Percentiles rank a stretch among this genome's conserved stretches.
phyloP scores from a whole-genome alignment of 2,329 filamentous ascomycete species.

The Drechslerella dactyloides region DNA sequence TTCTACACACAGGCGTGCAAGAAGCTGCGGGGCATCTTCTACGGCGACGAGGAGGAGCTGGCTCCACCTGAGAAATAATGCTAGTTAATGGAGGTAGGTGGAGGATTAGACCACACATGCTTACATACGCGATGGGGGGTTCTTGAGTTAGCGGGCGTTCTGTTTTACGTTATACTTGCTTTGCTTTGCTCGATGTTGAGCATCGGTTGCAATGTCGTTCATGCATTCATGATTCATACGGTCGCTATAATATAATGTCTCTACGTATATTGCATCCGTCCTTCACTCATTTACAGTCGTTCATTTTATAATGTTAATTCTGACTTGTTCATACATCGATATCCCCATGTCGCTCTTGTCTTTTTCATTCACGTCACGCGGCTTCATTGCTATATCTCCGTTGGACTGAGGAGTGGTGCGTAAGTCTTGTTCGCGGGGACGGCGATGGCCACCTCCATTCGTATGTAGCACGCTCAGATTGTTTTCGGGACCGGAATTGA shows the following conservation, averaged over 20 bases:
- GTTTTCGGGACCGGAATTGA: background rate
- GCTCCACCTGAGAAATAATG: slow-evolving; percentile 55
- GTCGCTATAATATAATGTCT: slow-evolving; percentile 11
- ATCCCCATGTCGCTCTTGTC: too few species aligned
- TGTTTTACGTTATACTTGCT: slow-evolving; percentile 1
- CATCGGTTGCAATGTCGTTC: slow-evolving; percentile 1
- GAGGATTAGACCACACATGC: background rate
- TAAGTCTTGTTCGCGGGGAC: too few species aligned
- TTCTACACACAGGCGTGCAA: slow-evolving; percentile 65
- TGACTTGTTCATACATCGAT: background rate
- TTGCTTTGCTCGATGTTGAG: too few species aligned
- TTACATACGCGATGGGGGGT: slow-evolving; percentile 3
- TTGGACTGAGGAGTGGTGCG: too few species aligned
- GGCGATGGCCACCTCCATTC: too few species aligned
- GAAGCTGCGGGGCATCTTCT: slow-evolving; percentile 62
- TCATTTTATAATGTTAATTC: background rate
- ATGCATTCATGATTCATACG: slow-evolving; percentile 7
- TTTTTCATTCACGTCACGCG: too few species aligned
- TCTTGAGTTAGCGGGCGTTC: slow-evolving; percentile 48
- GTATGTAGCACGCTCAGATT: background rate
- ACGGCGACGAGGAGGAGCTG: slow-evolving; percentile 50
- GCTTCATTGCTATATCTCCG: too few species aligned
- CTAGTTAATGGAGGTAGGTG: slow-evolving; percentile 56
- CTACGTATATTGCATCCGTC: too few species aligned
- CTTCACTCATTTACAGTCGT: background rate